These are phyloP conservation scores for Gillenia trifoliata DNA, from an alignment of 306 rosid genomes.

Conservation along the genomic window DNA sequence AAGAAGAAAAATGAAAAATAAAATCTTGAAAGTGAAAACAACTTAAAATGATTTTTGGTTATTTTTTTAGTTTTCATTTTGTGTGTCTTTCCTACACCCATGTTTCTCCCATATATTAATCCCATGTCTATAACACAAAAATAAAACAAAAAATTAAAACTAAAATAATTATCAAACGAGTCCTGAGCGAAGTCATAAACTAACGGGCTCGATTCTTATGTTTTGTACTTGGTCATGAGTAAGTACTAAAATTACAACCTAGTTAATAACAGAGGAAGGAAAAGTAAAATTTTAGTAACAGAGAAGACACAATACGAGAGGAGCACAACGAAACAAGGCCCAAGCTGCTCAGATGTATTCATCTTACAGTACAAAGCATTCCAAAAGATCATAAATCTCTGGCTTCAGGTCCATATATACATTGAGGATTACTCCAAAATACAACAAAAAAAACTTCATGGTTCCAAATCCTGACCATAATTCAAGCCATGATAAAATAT, in stretches of 20 bases:
- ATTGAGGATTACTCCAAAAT: not conserved
- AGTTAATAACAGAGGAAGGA: not conserved
- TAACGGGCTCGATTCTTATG: not conserved
- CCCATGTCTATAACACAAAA: not conserved
- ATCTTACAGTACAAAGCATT: not conserved
- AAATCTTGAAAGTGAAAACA: too few relatives aligned
- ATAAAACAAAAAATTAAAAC: not conserved
- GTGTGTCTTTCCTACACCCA: too few relatives aligned
- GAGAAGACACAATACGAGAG: not conserved
- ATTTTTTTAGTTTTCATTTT: too few relatives aligned
- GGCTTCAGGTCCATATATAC: not conserved
- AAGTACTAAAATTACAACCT: not conserved
- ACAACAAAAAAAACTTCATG: not conserved
- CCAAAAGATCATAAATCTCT: not conserved
- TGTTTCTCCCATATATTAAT: not conserved
- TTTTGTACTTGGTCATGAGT: not conserved
- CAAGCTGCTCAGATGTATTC: not conserved
- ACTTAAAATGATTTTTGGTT: too few relatives aligned
- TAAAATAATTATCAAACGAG: not conserved
- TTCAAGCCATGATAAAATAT: not conserved
- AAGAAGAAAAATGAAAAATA: too few relatives aligned
- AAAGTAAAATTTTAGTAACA: too few relatives aligned
- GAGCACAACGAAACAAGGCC: not conserved
- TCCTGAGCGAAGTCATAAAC: not conserved
- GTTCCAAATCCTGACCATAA: not conserved